Base-by-base conservation (phyloP, 345 rosid genomes). In the Firmiana major region DNA sequence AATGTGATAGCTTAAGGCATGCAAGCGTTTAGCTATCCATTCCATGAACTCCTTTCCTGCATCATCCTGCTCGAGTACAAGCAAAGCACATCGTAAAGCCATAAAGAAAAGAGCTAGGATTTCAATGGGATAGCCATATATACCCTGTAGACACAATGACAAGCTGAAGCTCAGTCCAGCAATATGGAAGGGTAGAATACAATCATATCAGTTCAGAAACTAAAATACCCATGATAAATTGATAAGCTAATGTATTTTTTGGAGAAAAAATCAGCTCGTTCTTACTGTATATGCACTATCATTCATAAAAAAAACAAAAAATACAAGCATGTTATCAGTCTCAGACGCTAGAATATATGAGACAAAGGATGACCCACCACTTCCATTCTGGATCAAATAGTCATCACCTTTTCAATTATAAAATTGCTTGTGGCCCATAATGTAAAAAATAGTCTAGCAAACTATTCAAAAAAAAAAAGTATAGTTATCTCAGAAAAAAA, bases 71-170 rank as follows among this genome's bases (percentile, higher is more conserved):
- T 93, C 92, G 28, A 96, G 90, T 62, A 93, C 80, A 67, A 89
- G 80, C 83, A 88, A 82, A 64, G 99, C 98, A 80, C 97, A 95
- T 63, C 97, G 88, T 73, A 93, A 85, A 24, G 97, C 88, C 99
- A 91, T 90, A 83, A 95, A 93, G 90, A 95, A 93, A 62, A 93
- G 97, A 57, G 96, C 92, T 83, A 92, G 99, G 65, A 95, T 95
- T 85, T 95, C 98, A 21, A 95, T 92, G 4, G 98, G 98, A 84
- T 95, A 92, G 66, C 99, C 99, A 80, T 95, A 95, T 63, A 95
- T 97, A 81, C 97, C 98, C 98, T 95, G 80, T 28, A 67, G 83
- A 75, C 26, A 72, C 9, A 31, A 54, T 81, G 46, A 75, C 28
- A 66, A 59, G 76, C 11, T 53, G 3, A 51, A 53, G 43, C 15